Base-by-base conservation (phyloP, 2,329 filamentous ascomycete genomes). In the Phyllosticta ampelicida region DNA sequence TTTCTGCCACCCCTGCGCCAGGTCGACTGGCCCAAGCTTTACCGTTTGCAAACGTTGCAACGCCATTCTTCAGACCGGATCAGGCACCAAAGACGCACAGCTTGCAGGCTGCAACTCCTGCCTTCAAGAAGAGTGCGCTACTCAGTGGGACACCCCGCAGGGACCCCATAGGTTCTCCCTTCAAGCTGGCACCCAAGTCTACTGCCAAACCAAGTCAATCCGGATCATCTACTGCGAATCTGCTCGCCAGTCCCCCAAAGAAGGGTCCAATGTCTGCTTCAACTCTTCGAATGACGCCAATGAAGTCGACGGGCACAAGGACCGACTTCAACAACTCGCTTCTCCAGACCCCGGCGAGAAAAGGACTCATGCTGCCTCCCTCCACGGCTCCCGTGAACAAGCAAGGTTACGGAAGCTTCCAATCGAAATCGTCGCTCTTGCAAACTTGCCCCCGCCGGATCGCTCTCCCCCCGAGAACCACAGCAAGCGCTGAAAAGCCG, bases 361-460 rank as follows among this genome's bases (percentile, higher is more conserved):
- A 62, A 49, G 57, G 57, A 1, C 21, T 59, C 19, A 59, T 59
- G 57, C 57, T 59, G 3, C 57, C 57, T 16, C 57, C 57, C 5
- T 55, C 57, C 18, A 59, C 57, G 18, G 57, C 57, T 13, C 57
- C 57, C 11, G 57, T 59, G 16, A 48, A 59, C 30, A 58, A 59
- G 51, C 23, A 50, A 5, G 50, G 51, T 0, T n/a, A 19, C 10
- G 48, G 30, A 8, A 18, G 36, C 9, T 13, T 16, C n/a, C 49
- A 54, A 4, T 48, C 48, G 9, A 59, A 52, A 28, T 53, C 55
- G 0, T 61, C 59, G 5, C 55, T 60, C 26, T 51, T 62, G 6
- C 53, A 60, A 48, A 60, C 55, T 18, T 62, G 54, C 28, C 61
- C 61, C 13, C 55, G 53, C 26, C 60, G 54, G 18, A 51, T 60